Percentiles rank a stretch among this genome's conserved stretches.
Evolutionary conservation across 371 early-diverging fungal species (phyloP).

Genomic region (Haplosporangium sp.): DNA sequence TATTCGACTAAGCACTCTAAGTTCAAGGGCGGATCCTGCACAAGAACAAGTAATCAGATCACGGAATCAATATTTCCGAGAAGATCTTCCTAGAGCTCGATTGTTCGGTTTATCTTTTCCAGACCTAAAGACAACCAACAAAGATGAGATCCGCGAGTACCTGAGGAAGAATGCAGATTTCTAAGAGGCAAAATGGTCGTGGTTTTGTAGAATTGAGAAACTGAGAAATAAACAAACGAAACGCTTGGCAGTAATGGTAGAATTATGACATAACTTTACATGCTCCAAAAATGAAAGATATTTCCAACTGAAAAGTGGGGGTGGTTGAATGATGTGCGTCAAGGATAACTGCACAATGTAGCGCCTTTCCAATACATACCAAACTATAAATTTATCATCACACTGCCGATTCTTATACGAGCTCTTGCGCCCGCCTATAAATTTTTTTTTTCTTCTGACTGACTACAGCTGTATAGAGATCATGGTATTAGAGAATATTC

Average conservation of each 20-base stretch:
- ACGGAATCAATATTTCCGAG: not conserved
- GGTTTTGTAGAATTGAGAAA: not conserved
- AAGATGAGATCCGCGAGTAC: conserved; percentile 32
- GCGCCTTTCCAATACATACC: no score
- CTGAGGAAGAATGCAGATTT: conserved; percentile 7
- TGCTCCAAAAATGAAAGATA: no score
- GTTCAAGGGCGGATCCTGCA: not conserved
- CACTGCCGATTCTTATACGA: no score
- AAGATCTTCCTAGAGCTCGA: conserved; percentile 27
- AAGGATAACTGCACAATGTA: no score
- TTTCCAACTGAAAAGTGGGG: no score
- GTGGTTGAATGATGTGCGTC: no score
- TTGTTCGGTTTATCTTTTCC: conserved; percentile 46
- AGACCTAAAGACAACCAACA: conserved; percentile 34
- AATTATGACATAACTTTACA: no score
- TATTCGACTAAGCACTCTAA: conserved; percentile 30
- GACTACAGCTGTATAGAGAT: not conserved
- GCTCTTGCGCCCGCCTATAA: no score
- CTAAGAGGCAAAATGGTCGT: not conserved
- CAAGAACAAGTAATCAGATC: not conserved
- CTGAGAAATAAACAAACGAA: no score
- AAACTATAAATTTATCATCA: no score
- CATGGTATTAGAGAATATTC: not conserved
- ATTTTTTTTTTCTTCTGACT: not conserved
- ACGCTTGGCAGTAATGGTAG: no score